phyloP scores from a whole-genome alignment of 345 rosid genomes.

The Ceriops decandra region DNA sequence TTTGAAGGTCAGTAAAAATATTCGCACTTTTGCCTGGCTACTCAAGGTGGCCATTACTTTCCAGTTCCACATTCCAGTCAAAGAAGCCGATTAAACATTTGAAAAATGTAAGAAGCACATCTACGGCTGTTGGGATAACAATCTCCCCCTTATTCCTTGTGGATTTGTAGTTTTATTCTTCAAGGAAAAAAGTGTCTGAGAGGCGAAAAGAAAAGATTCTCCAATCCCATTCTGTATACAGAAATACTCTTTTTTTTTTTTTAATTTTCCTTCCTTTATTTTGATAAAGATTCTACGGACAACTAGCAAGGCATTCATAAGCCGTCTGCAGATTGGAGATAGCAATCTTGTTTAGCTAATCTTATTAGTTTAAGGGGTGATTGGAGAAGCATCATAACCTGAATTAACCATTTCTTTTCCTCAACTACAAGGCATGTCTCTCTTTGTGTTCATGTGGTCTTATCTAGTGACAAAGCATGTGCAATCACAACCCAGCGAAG shows the following conservation, averaged over 20 bases:
- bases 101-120: not conserved
- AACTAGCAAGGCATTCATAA: constrained; percentile 11
- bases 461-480: constrained; percentile 12
- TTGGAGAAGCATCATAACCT: no score
- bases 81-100: no score
- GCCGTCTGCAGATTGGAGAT: not conserved
- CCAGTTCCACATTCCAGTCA: no score
- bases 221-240: not conserved
- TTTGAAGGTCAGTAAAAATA: no score
- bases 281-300: constrained; percentile 8
- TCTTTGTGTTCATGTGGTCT: not conserved
- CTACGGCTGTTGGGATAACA: not conserved
- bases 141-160: not conserved
- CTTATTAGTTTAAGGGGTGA: no score
- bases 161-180: not conserved
- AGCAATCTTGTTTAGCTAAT: not conserved
- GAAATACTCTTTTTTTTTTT: no score
- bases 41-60: no score
- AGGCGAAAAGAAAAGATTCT: not conserved
- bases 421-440: constrained; percentile 9
- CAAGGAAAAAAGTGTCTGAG: not conserved
- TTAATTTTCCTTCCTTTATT: constrained; percentile 1
- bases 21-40: no score
- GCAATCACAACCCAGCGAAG: constrained; percentile 1
- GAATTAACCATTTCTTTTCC: not conserved